Percentiles rank a stretch among this genome's conserved stretches.
Evolutionary conservation across 2,329 filamentous ascomycete species (phyloP).

Genomic region (Trichoderma sp.): DNA sequence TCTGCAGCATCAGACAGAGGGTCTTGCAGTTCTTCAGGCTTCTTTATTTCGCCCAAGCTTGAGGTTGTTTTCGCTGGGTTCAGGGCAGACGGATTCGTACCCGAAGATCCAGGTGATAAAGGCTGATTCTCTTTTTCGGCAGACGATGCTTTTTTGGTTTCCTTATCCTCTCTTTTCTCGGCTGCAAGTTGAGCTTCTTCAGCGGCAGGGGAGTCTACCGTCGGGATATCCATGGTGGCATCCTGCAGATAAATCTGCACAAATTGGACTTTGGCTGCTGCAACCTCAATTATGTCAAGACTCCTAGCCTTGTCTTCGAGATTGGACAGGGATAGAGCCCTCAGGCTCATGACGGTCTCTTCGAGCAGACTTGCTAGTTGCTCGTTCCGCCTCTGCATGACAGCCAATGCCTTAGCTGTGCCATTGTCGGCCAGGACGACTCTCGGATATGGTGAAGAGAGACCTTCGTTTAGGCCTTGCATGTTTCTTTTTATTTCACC

Average conservation of each 20-base stretch:
- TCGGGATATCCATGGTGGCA: slow-evolving; percentile 49
- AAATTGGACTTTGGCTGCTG: slow-evolving; percentile 61
- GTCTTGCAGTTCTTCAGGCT: neutral
- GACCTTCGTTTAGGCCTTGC: slow-evolving; percentile 59
- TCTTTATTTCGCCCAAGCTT: neutral
- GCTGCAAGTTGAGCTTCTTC: neutral
- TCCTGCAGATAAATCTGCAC: slow-evolving; percentile 62
- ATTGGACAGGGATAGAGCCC: slow-evolving; percentile 52
- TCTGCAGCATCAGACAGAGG: neutral
- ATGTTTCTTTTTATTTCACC: slow-evolving; percentile 77
- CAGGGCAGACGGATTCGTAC: neutral
- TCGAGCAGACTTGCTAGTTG: slow-evolving; percentile 66
- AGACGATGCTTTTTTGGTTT: neutral
- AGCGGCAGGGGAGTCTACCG: neutral
- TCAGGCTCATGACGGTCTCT: slow-evolving; percentile 61
- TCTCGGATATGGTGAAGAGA: slow-evolving; percentile 39
- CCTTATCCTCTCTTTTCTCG: slow-evolving; percentile 1
- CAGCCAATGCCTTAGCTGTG: slow-evolving; percentile 39
- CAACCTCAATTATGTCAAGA: slow-evolving; percentile 55
- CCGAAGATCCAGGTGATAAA: neutral
- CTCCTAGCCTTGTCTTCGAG: slow-evolving; percentile 48
- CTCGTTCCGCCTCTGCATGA: slow-evolving; percentile 63
- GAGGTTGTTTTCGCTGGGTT: neutral
- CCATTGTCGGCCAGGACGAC: slow-evolving; percentile 37
- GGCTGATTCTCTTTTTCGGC: slow-evolving; percentile 3